Evolutionary conservation across 2,329 filamentous ascomycete genomes (phyloP).

Genomic region (Alternaria angustiovoidea): DNA sequence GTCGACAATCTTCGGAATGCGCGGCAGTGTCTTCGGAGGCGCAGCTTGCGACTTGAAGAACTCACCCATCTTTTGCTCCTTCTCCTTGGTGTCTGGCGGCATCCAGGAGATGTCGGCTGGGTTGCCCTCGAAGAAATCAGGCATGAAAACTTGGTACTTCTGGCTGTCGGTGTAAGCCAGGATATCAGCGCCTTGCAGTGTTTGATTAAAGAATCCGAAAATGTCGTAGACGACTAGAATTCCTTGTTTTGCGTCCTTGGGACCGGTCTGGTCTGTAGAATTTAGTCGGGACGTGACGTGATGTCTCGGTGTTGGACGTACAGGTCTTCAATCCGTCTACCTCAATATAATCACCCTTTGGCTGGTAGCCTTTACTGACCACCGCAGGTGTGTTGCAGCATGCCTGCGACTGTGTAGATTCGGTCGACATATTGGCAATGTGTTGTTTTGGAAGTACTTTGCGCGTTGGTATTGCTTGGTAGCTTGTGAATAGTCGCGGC

Average conservation of each 20-base stretch:
- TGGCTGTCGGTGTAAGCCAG: conserved; percentile 66
- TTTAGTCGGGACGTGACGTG: background rate
- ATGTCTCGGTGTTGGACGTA: conserved; percentile 36
- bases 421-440: conserved; percentile 42
- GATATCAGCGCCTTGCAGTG: conserved; percentile 70
- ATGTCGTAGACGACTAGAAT: conserved; percentile 69
- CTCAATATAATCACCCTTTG: conserved; percentile 67
- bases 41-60: conserved; percentile 67
- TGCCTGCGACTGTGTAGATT: conserved; percentile 49
- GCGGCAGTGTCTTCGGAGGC: conserved; percentile 64
- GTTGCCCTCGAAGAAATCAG: conserved; percentile 86
- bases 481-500: background rate
- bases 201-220: conserved; percentile 71
- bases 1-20: conserved; percentile 63
- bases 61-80: conserved; percentile 65
- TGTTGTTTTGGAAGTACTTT: conserved; percentile 13
- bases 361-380: conserved; percentile 60
- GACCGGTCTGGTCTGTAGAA: conserved; percentile 62
- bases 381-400: conserved; percentile 61
- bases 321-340: conserved; percentile 70
- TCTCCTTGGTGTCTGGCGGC: conserved; percentile 67
- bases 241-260: conserved; percentile 63
- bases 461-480: background rate
- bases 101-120: conserved; percentile 70
- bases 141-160: conserved; percentile 87